Percentiles rank a stretch among this genome's conserved stretches.
These are phyloP conservation scores for Fusarium virguliforme DNA, from an alignment of 2,329 filamentous ascomycete genomes.

Conservation along the genomic window DNA sequence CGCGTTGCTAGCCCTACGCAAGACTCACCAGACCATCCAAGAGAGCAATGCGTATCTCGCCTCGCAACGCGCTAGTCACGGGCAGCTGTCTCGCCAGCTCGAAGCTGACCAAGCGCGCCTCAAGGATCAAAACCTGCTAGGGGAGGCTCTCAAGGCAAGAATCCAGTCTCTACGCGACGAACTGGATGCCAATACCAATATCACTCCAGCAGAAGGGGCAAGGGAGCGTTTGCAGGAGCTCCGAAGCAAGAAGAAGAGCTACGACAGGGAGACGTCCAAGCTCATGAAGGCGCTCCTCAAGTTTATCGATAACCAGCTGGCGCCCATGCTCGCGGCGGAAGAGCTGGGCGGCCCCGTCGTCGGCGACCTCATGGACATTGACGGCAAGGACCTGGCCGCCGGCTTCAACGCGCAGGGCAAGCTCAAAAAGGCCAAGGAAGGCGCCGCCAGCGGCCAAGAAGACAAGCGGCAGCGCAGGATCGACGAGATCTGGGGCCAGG, in stretches of 20 bases:
- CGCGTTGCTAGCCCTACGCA: conserved; percentile 79
- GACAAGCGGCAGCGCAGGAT: conserved; percentile 73
- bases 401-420: conserved; percentile 75
- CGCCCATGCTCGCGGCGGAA: conserved; percentile 85
- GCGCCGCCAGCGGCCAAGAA: conserved; percentile 51
- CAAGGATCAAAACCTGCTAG: conserved; percentile 71
- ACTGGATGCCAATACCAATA: conserved; percentile 70
- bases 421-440: conserved; percentile 64
- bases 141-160: conserved; percentile 68
- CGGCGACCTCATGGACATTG: conserved; percentile 78
- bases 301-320: conserved; percentile 81
- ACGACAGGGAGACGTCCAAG: conserved; percentile 73
- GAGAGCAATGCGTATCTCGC: conserved; percentile 75
- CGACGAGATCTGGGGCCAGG: conserved; percentile 74
- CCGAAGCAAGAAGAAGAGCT: conserved; percentile 70
- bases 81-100: conserved; percentile 63
- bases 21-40: conserved; percentile 74
- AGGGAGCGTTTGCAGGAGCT: conserved; percentile 75
- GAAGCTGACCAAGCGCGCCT: conserved; percentile 67
- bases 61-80: conserved; percentile 61
- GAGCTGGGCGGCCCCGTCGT: conserved; percentile 88
- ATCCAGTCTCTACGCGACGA: conserved; percentile 73
- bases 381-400: conserved; percentile 71
- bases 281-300: conserved; percentile 76
- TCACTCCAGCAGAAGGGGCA: conserved; percentile 73